Percentiles rank a stretch among this genome's conserved stretches.
Evolutionary conservation across 108 stramenopile species (phyloP).

Genomic region (Licmophora abbreviata): DNA sequence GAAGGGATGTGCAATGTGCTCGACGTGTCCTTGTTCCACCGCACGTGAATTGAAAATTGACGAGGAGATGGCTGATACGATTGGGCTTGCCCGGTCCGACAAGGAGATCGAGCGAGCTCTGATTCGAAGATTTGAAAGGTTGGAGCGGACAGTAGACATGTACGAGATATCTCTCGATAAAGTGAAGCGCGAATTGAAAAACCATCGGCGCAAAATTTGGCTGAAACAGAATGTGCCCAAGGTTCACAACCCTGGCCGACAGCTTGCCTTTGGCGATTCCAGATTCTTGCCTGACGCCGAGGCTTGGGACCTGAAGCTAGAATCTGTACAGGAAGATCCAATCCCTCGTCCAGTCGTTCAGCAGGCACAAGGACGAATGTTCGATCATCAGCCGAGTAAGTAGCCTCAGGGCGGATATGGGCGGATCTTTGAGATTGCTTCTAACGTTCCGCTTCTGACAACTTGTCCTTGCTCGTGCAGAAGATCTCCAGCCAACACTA

Average conservation of each 20-base stretch:
- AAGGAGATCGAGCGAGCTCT: slow-evolving; percentile 31
- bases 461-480: not conserved
- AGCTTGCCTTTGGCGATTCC: not conserved
- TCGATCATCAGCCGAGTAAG: not conserved
- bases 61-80: slow-evolving; percentile 4
- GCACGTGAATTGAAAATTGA: not conserved
- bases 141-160: slow-evolving; percentile 28
- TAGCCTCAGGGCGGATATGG: not conserved
- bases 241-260: slow-evolving; percentile 1
- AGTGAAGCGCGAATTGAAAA: slow-evolving; percentile 27
- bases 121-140: slow-evolving; percentile 32
- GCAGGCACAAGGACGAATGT: slow-evolving; percentile 6
- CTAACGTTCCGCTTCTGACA: not conserved
- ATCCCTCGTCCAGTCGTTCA: not conserved
- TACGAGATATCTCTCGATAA: slow-evolving; percentile 20
- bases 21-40: slow-evolving; percentile 23
- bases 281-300: slow-evolving; percentile 29
- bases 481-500: slow-evolving; percentile 18
- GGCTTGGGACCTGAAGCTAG: slow-evolving; percentile 10
- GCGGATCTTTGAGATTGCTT: not conserved
- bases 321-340: slow-evolving; percentile 7
- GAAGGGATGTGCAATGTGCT: slow-evolving; percentile 25
- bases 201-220: slow-evolving; percentile 22
- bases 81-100: slow-evolving; percentile 22
- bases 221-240: not conserved